A percentile compares a stretch with the other conserved stretches of the same genome.
Evolutionary conservation across 768 basidiomycete species (phyloP).

Genomic region (Boletus edulis): DNA sequence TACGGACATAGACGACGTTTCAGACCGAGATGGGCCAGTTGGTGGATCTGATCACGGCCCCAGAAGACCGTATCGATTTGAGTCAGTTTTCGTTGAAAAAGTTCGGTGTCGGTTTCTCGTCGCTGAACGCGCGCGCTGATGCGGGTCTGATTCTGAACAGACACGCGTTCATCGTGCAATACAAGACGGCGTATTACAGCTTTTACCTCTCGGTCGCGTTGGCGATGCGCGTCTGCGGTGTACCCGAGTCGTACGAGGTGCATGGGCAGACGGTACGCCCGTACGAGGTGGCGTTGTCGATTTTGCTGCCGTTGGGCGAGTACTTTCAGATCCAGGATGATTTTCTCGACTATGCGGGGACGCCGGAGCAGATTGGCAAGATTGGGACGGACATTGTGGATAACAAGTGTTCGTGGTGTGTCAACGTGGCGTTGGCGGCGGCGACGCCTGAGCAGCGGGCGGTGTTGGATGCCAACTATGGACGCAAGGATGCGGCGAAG

Average conservation of each 20-base stretch:
- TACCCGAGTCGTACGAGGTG: slow-evolving; percentile 50
- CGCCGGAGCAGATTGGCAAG: slow-evolving; percentile 92
- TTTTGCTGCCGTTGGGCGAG: slow-evolving; percentile 90
- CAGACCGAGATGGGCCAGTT: slow-evolving; percentile 97
- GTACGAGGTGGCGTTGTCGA: slow-evolving; percentile 72
- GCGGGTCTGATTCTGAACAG: slow-evolving; percentile 34
- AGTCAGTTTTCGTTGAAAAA: slow-evolving; percentile 84
- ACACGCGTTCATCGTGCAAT: slow-evolving; percentile 89
- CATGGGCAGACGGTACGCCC: slow-evolving; percentile 45
- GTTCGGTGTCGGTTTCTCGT: neutral
- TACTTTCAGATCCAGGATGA: slow-evolving; percentile 99
- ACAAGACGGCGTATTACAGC: slow-evolving; percentile 97
- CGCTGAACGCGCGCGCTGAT: too few species aligned
- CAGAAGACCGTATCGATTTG: slow-evolving; percentile 86
- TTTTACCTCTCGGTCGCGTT: slow-evolving; percentile 98
- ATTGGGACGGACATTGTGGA: slow-evolving; percentile 98
- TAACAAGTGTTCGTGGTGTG: slow-evolving; percentile 98
- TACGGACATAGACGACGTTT: slow-evolving; percentile 51
- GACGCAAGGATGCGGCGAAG: slow-evolving; percentile 47
- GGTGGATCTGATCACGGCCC: slow-evolving; percentile 93
- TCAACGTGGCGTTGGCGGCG: slow-evolving; percentile 78
- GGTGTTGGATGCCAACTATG: slow-evolving; percentile 67
- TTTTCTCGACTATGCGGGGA: slow-evolving; percentile 89
- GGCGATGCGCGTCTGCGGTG: slow-evolving; percentile 75
- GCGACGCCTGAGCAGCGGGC: slow-evolving; percentile 55